phyloP scores from a whole-genome alignment of 768 basidiomycete genomes.

The Hortiboletus flavorubellus region DNA sequence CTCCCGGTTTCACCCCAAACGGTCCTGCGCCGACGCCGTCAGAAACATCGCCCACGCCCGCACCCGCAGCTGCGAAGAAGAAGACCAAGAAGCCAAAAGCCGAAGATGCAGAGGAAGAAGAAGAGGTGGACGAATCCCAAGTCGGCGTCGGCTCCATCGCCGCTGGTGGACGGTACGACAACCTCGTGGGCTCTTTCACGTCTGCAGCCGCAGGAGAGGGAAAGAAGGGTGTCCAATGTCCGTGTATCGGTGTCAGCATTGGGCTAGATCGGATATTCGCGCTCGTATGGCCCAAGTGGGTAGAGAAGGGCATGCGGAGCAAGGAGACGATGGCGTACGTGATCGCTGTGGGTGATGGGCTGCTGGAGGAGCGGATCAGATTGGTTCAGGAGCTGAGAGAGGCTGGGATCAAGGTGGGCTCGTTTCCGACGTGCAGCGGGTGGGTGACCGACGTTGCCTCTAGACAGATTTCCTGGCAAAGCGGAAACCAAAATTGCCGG shows the following conservation, averaged over 20 bases:
- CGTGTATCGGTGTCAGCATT: conserved; percentile 90
- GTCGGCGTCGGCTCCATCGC: conserved; percentile 99
- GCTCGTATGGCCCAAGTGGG: conserved; percentile 84
- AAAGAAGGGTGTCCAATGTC: conserved; percentile 64
- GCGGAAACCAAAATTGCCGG: conserved; percentile 80
- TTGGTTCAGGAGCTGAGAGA: conserved; percentile 79
- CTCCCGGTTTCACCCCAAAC: conserved; percentile 69
- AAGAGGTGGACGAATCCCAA: conserved; percentile 88
- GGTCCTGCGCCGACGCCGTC: conserved; percentile 39
- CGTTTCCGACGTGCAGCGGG: not conserved
- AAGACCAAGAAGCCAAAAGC: conserved; percentile 41
- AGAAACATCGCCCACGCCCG: conserved; percentile 21
- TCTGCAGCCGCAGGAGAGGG: conserved; percentile 72
- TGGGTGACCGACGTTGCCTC: not conserved
- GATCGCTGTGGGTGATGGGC: conserved; percentile 84
- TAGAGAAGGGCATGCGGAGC: conserved; percentile 70
- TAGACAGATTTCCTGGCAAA: conserved; percentile 94
- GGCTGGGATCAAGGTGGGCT: conserved; percentile 79
- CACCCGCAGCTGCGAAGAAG: conserved; percentile 32
- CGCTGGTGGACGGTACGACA: conserved; percentile 97
- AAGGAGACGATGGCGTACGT: conserved; percentile 96
- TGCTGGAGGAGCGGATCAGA: conserved; percentile 79
- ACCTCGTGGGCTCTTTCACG: conserved; percentile 90
- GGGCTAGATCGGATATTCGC: conserved; percentile 94
- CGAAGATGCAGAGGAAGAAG: conserved; percentile 53